phyloP scores from a whole-genome alignment of 345 rosid genomes.

The Cochlearia excelsa region DNA sequence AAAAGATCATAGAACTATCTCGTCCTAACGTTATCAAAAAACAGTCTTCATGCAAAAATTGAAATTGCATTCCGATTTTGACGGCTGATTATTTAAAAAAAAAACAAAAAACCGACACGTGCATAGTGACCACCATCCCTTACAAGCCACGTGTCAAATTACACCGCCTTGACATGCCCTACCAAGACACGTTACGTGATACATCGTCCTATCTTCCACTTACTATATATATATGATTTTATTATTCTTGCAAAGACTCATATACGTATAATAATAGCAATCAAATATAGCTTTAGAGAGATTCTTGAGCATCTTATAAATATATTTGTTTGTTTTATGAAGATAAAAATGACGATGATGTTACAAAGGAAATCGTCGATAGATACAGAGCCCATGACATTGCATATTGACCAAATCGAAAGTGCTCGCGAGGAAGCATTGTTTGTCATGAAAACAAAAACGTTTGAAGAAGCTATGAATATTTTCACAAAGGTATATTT shows the following conservation, averaged over 20 bases:
- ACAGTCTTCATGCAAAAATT: slow-evolving; percentile 28
- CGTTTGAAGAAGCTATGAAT: slow-evolving; percentile 30
- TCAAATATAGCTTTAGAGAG: neutral
- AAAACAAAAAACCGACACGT: slow-evolving; percentile 21
- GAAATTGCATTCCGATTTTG: neutral
- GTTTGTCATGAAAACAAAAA: slow-evolving; percentile 30
- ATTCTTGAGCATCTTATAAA: too few species aligned
- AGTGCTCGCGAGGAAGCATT: slow-evolving; percentile 35
- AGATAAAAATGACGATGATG: slow-evolving; percentile 20
- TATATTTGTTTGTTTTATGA: too few species aligned
- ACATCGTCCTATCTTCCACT: slow-evolving; percentile 5
- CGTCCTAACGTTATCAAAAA: slow-evolving; percentile 18
- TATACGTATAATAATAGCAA: too few species aligned
- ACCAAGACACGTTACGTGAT: slow-evolving; percentile 34
- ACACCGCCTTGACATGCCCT: slow-evolving; percentile 21
- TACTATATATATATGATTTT: neutral
- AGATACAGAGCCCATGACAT: slow-evolving; percentile 37
- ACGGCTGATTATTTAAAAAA: neutral
- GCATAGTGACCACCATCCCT: slow-evolving; percentile 16
- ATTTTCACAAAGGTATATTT: slow-evolving; percentile 33
- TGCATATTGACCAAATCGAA: slow-evolving; percentile 25
- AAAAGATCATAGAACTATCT: slow-evolving; percentile 5
- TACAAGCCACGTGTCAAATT: slow-evolving; percentile 16
- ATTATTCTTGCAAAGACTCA: neutral
- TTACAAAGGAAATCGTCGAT: slow-evolving; percentile 34